phyloP scores from a whole-genome alignment of 2,329 filamentous ascomycete species.

The Knufia petricola region DNA sequence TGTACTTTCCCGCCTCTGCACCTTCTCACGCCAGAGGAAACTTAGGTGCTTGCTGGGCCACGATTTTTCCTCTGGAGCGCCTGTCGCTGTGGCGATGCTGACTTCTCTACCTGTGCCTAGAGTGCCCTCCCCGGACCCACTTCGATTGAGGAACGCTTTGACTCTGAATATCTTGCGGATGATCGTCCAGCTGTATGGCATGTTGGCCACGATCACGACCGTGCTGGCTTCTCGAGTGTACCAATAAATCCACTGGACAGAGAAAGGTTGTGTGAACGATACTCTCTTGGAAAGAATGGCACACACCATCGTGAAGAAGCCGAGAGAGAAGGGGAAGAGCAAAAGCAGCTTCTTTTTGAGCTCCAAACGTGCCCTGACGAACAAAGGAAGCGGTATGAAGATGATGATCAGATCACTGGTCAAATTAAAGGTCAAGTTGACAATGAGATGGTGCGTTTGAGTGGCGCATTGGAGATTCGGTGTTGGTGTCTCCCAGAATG shows the following conservation, averaged over 20 bases:
- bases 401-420: conserved; percentile 39
- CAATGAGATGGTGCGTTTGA: conserved; percentile 41
- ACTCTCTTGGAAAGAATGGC: conserved; percentile 54
- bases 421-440: conserved; percentile 40
- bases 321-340: conserved; percentile 47
- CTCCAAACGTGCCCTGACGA: conserved; percentile 34
- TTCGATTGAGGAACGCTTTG: conserved; percentile 24
- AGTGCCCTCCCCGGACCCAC: neutral
- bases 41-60: neutral
- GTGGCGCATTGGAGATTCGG: conserved; percentile 36
- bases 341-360: conserved; percentile 44
- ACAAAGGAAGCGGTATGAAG: conserved; percentile 38
- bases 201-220: conserved; percentile 51
- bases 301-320: conserved; percentile 47
- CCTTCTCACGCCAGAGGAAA: neutral
- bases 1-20: neutral
- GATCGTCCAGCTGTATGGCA: conserved; percentile 51
- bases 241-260: conserved; percentile 49
- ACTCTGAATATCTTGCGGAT: conserved; percentile 40
- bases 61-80: neutral
- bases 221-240: conserved; percentile 52
- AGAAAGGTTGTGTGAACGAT: conserved; percentile 49
- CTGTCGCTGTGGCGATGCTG: neutral
- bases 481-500: conserved; percentile 45
- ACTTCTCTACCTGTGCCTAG: neutral